phyloP scores from a whole-genome alignment of 164 flowering plant genomes.

The Dillenia suffruticosa region DNA sequence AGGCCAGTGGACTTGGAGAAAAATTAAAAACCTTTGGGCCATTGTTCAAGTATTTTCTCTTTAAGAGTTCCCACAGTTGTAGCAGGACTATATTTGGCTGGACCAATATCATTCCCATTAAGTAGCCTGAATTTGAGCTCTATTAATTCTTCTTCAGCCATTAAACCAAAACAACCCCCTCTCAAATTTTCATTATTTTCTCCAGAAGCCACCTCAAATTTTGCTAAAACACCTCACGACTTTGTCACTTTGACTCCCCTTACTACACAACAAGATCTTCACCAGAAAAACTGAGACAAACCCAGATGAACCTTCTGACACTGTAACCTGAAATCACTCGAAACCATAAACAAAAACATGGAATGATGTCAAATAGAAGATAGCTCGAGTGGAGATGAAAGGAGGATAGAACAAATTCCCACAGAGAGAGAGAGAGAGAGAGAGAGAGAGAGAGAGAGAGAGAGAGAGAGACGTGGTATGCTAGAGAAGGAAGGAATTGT shows the following conservation, averaged over 20 bases:
- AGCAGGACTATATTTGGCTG: constrained; percentile 44
- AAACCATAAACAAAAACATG: neutral
- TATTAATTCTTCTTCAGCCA: constrained; percentile 60
- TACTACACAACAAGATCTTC: neutral
- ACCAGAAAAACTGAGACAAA: neutral
- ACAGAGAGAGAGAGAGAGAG: no score
- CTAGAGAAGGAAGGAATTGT: no score
- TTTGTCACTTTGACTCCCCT: neutral
- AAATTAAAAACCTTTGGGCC: constrained; percentile 65
- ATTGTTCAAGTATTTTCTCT: constrained; percentile 52
- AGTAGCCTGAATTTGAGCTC: constrained; percentile 71
- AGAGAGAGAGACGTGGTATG: no score
- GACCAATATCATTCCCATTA: constrained; percentile 78
- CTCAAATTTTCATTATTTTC: constrained; percentile 1
- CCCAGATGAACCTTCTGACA: constrained; percentile 17
- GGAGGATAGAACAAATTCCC: no score
- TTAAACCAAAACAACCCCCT: constrained; percentile 19
- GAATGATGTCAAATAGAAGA: neutral
- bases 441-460: no score
- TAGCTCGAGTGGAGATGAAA: neutral
- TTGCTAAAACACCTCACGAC: constrained; percentile 5
- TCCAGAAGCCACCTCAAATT: constrained; percentile 21
- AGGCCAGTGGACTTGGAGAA: no score
- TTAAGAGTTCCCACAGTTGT: constrained; percentile 59
- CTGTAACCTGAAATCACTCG: neutral